Evolutionary conservation across 495 filamentous ascomycete species (phyloP).

Genomic region (Podospora pseudoanserina): DNA sequence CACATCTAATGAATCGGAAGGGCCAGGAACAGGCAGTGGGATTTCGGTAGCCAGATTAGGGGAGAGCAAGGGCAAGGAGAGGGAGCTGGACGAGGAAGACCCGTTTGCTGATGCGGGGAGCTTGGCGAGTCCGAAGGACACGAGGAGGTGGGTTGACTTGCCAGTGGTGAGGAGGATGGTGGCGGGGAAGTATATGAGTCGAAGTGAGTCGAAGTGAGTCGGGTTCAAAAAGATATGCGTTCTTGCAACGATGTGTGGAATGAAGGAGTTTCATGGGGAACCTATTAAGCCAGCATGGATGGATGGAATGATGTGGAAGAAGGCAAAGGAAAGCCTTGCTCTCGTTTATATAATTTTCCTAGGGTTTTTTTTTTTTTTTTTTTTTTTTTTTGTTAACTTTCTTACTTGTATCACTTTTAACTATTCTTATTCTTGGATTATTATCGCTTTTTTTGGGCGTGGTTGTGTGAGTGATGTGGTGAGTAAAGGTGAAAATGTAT

Average conservation of each 20-base stretch:
- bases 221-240: background rate
- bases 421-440: slow-evolving; percentile 8
- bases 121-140: slow-evolving; percentile 33
- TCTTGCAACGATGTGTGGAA: slow-evolving; percentile 5
- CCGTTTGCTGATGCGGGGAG: slow-evolving; percentile 43
- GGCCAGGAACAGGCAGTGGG: slow-evolving; percentile 53
- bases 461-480: background rate
- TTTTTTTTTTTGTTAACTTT: no score
- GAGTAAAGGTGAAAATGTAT: background rate
- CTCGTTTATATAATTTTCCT: slow-evolving; percentile 1
- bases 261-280: background rate
- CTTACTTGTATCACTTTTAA: slow-evolving; percentile 4
- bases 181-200: slow-evolving; percentile 76
- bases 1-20: slow-evolving; percentile 43
- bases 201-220: slow-evolving; percentile 24
- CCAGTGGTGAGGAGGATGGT: slow-evolving; percentile 67
- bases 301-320: background rate
- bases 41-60: slow-evolving; percentile 56
- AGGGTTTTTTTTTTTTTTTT: background rate
- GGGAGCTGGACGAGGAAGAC: slow-evolving; percentile 41
- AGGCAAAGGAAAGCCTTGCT: background rate
- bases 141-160: slow-evolving; percentile 67
- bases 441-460: background rate
- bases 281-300: background rate
- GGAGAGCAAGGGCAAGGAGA: slow-evolving; percentile 36